Evolutionary conservation across 2,329 filamentous ascomycete genomes (phyloP), one percentile per base, ranked within the genome.

Genomic region (Trichoderma sp.): DNA sequence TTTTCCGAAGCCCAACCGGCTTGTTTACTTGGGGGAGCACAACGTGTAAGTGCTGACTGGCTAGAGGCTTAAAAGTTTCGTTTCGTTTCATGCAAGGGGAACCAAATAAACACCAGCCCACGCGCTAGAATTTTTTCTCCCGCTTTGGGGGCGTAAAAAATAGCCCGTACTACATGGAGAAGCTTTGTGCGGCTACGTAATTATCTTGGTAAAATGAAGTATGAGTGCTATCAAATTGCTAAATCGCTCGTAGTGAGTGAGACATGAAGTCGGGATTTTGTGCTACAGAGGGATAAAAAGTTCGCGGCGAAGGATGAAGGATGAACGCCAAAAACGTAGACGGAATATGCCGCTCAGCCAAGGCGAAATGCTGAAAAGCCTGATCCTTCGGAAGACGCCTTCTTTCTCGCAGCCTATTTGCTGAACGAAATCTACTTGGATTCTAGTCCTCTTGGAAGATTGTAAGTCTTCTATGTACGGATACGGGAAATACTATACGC

Each of bases 81-180:
- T 58, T 66, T 66, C 53, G 63, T 66, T 66, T 66, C 62, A 49
- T 49, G 24, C 43, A 49, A 56, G 19, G 27, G 27, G 59, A 61
- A 5, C 47, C 24, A 4, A 27, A 49, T 29, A 40, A 57, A 57
- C 37, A 37, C 29, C 16, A 37, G 14, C 5, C 53, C 62, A 57
- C 14, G 21, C 33, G 27, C 19, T 65, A 10, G 4, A 65, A 52
- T 21, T 33, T 21, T 55, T 64, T 43, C 13, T 24, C 11, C 47
- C n/a, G 19, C n/a, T n/a, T 43, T 43, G 40, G 40, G 40, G 40
- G 40, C 40, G 19, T 24, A 49, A 24, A 24, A 49, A 49, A n/a
- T 49, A 4, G 27, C 37, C 7, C 47, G 40, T 61, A 40, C 58
- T 8, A 43, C 40, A n/a, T n/a, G n/a, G 27, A 62, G 40, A 19